Conservation (phyloP, 169 alveolate genomes). For the Eimeria maxima region DNA sequence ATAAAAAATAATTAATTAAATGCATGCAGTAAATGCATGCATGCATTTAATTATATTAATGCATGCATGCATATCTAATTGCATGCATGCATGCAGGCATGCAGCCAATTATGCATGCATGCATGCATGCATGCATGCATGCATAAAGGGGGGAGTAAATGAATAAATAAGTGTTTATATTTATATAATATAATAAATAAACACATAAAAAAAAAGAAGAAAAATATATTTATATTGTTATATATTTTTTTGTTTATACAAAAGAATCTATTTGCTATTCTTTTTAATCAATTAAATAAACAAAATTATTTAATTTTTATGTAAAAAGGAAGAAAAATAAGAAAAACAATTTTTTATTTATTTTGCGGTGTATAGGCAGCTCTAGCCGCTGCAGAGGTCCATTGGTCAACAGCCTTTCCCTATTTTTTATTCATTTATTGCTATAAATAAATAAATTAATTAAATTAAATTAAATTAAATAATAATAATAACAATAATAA, state of each 20-base stretch:
- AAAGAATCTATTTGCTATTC: neutral
- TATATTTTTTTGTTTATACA: too few species aligned
- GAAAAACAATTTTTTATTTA: neutral
- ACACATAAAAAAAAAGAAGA: too few species aligned
- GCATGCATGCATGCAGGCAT: neutral
- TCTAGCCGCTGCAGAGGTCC: neutral
- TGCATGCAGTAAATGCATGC: too few species aligned
- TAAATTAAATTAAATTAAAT: neutral
- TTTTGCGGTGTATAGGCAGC: neutral
- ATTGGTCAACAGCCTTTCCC: neutral
- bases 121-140: neutral
- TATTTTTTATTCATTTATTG: neutral
- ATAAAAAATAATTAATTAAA: too few species aligned
- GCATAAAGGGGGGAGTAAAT: too few species aligned
- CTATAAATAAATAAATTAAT: neutral
- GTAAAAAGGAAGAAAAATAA: too few species aligned
- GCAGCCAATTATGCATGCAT: too few species aligned
- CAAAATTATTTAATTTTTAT: too few species aligned
- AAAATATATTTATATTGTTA: neutral
- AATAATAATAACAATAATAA: neutral
- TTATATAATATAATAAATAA: too few species aligned
- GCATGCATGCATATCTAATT: neutral
- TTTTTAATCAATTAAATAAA: too few species aligned
- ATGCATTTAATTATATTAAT: neutral
- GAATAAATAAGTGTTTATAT: too few species aligned